Evolutionary conservation across 2,329 filamentous ascomycete genomes (phyloP), one percentile per base, ranked within the genome.

Genomic region (Alternaria alternata): DNA sequence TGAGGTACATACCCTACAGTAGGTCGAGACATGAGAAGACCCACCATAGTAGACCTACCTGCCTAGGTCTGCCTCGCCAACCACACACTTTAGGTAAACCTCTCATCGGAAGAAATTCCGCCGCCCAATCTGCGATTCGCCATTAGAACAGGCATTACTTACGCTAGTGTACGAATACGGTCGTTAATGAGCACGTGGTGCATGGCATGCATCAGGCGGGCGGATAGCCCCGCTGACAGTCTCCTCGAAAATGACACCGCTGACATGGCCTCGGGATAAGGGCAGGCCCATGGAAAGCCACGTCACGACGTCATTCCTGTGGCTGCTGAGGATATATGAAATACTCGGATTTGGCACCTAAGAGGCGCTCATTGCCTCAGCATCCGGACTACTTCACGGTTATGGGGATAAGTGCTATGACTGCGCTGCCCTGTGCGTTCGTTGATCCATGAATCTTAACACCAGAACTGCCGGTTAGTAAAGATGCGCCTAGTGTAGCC

Each of bases 221-320:
- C 58, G 58, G 58, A 61, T 61, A 38, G 58, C 58, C 58, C 58
- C 58, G 58, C 58, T 53, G 58, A 44, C 54, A 42, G 54, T 53
- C 48, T 53, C 32, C 41, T 60, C 43, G 42, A 57, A 36, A 47
- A 57, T 38, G 46, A 61, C 48, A 61, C 58, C 58, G 58, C 48
- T 57, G 58, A 57, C 58, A 61, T 61, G 58, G 58, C 54, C 54
- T 51, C 52, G 58, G 58, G 43, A 57, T 42, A 46, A n/a, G 28
- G 18, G 46, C 52, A 53, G 26, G 46, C 39, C 32, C 24, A 41
- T 47, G 34, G 34, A 39, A 52, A 34, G 41, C 54, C n/a, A 49
- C n/a, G 20, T 32, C 36, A 30, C 43, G 36, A 51, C 58, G 46
- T 51, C 53, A 56, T 32, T 42, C 14, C 5, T 38, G n/a, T 46